Evolutionary conservation across 1,284 basidiomycete species (phyloP).

Genomic region (Apiotrichum mycotoxinovorans): DNA sequence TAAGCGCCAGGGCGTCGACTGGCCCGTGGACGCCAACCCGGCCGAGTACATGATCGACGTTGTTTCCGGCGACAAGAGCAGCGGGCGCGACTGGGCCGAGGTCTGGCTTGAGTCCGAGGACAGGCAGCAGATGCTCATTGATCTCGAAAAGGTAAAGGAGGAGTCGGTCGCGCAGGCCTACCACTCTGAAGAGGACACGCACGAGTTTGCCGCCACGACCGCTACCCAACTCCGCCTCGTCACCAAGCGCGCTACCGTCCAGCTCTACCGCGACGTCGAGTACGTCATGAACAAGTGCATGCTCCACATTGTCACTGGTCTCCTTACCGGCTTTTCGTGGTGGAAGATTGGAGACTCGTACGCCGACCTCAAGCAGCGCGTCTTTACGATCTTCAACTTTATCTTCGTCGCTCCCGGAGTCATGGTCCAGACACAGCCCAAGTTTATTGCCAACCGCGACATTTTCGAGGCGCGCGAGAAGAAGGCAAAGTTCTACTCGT

Average conservation of each 20-base stretch:
- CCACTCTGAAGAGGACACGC: conserved; percentile 25
- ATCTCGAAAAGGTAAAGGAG: conserved; percentile 49
- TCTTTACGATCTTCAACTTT: conserved; percentile 40
- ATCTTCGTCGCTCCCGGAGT: conserved; percentile 45
- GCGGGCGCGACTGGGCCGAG: conserved; percentile 63
- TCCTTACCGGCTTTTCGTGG: conserved; percentile 46
- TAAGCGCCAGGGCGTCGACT: conserved; percentile 41
- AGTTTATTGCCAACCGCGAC: conserved; percentile 47
- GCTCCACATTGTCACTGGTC: conserved; percentile 34
- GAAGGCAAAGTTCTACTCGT: conserved; percentile 46
- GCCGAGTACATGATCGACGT: conserved; percentile 51
- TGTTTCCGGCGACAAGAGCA: conserved; percentile 47
- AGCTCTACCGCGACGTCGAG: conserved; percentile 42
- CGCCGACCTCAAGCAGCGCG: conserved; percentile 19
- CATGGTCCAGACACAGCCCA: conserved; percentile 48
- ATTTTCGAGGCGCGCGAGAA: conserved; percentile 49
- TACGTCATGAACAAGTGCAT: conserved; percentile 48
- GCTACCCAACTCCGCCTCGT: conserved; percentile 36
- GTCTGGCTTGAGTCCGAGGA: conserved; percentile 59
- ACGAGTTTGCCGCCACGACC: conserved; percentile 40
- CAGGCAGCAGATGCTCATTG: conserved; percentile 40
- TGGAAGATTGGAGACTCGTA: conserved; percentile 38
- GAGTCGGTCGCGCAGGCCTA: not conserved
- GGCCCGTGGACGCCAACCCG: conserved; percentile 54
- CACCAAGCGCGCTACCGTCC: conserved; percentile 35